Conservation (phyloP, 306 rosid species). For the Vachellia pachyceras region DNA sequence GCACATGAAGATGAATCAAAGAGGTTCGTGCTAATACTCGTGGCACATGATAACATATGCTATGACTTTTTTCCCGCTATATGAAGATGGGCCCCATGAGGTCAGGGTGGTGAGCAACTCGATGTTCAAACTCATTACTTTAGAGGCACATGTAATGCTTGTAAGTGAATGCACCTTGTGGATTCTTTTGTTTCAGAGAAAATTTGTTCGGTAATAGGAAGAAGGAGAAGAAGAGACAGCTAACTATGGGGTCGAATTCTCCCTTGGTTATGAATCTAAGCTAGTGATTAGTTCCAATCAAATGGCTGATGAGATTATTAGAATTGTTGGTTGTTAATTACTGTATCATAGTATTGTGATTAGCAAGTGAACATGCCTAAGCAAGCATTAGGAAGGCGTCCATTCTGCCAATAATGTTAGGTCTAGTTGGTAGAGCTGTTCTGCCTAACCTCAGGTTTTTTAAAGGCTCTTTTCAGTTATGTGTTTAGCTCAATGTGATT, state of each 20-base stretch:
- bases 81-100: background rate
- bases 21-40: background rate
- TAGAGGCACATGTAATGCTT: constrained; percentile 1
- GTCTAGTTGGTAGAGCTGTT: constrained; percentile 18
- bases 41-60: constrained; percentile 12
- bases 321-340: background rate
- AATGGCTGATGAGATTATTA: constrained; percentile 3
- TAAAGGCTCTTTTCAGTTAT: background rate
- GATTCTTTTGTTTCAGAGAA: background rate
- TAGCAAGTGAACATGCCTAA: background rate
- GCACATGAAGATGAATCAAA: background rate
- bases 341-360: background rate
- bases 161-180: background rate
- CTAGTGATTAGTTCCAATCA: background rate
- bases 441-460: background rate
- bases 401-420: constrained; percentile 15
- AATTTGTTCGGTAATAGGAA: background rate
- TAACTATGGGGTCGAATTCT: background rate
- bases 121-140: background rate
- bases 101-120: background rate
- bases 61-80: background rate
- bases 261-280: background rate
- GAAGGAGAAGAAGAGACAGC: background rate
- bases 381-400: background rate
- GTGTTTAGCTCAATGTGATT: background rate